Evolutionary conservation across 2,329 filamentous ascomycete species (phyloP), one percentile per base, ranked within the genome.

Genomic region (Xylariaceae sp.): DNA sequence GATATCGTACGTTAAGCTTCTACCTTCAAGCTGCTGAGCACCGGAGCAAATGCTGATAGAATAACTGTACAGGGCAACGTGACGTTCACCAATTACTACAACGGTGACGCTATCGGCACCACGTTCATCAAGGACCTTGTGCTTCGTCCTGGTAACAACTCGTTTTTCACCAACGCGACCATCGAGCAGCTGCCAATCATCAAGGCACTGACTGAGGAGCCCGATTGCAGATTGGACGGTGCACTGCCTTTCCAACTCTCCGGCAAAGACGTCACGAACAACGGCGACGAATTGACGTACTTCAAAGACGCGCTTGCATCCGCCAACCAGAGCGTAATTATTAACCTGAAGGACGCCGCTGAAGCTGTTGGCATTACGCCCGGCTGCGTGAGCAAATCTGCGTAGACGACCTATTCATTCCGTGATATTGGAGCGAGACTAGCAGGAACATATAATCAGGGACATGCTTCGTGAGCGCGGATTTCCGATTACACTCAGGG

Each of bases 141-240:
- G 15, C 75, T 88, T 42, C 62, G 58, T 32, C 84, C 83, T 2
- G 85, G 85, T 49, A 63, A 70, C 59, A 86, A 86, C 68, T 68
- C 66, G 14, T 75, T 78, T 58, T 62, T 71, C 41, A 75, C 86
- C 65, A 75, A 74, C 49, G 77, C 80, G 56, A 74, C 64, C 51
- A 74, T 84, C 58, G 61, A 78, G 46, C 75, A 84, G 58, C 54
- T 63, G 6, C 57, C 69, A 5, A 68, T 86, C 43, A 61, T 86
- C 27, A 57, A 65, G 2, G 68, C 72, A 12, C 66, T 78, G 30
- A 58, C 58, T 32, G 17, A 64, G 49, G 57, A 68, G 52, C 72
- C 73, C 3, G 77, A 75, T 60, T 86, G 83, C 69, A 70, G 75
- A 48, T 54, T 53, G 7, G 71, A 73, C 45, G 77, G 76, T 40